A percentile compares a stretch with the other conserved stretches of the same genome.
phyloP scores from a whole-genome alignment of 208 protist species.

The Leishmania gerbilli region DNA sequence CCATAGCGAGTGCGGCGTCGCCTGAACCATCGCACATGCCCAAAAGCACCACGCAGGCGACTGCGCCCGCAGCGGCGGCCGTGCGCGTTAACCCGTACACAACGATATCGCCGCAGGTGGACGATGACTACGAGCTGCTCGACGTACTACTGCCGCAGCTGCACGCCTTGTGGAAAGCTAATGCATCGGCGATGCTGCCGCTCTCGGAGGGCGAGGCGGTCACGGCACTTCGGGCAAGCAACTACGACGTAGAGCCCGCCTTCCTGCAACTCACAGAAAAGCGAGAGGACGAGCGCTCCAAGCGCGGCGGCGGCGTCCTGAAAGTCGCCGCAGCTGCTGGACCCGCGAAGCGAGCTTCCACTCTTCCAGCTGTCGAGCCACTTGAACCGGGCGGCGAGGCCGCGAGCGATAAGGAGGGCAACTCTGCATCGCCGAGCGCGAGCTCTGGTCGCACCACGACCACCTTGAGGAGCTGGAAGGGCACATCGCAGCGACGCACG shows the following conservation, averaged over 20 bases:
- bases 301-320: constrained; percentile 23
- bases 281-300: constrained; percentile 34
- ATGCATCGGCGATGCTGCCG: constrained; percentile 34
- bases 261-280: constrained; percentile 34
- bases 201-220: constrained; percentile 47
- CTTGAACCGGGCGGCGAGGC: neutral
- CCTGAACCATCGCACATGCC: constrained; percentile 3
- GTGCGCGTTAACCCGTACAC: constrained; percentile 29
- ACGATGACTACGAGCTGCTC: constrained; percentile 66
- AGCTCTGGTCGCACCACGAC: constrained; percentile 9
- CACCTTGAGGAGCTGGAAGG: constrained; percentile 17
- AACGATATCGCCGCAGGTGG: constrained; percentile 30
- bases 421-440: constrained; percentile 15
- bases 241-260: constrained; percentile 60
- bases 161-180: constrained; percentile 44
- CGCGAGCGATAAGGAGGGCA: constrained; percentile 7
- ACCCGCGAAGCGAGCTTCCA: constrained; percentile 8
- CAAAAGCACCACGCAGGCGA: no score
- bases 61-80: neutral
- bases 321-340: constrained; percentile 16
- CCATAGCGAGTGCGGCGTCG: neutral
- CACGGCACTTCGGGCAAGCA: constrained; percentile 50
- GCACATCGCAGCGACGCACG: constrained; percentile 32
- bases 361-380: neutral
- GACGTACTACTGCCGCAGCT: constrained; percentile 41